Percentiles rank a stretch among this genome's conserved stretches.
These are phyloP conservation scores for Vicia sativa DNA, from an alignment of 306 rosid species.

Conservation along the genomic window DNA sequence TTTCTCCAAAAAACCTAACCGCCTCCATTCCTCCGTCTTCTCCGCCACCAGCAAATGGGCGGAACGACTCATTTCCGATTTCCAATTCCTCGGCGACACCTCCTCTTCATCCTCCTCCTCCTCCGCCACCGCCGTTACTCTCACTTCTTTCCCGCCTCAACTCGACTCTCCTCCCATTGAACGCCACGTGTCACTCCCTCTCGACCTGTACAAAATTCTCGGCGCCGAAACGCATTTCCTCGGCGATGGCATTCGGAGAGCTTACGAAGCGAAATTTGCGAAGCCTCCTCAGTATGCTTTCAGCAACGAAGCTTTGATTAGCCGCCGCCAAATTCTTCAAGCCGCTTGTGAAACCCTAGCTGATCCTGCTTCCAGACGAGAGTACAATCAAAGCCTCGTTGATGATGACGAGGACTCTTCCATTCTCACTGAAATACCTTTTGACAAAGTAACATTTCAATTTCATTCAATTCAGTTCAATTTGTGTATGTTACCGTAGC, in stretches of 20 bases:
- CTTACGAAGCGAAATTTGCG: slow-evolving; percentile 84
- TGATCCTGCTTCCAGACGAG: slow-evolving; percentile 63
- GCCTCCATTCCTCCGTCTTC: slow-evolving; percentile 35
- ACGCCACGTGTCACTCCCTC: slow-evolving; percentile 71
- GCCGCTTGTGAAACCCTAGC: slow-evolving; percentile 96
- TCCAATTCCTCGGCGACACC: slow-evolving; percentile 81
- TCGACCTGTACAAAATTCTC: slow-evolving; percentile 74
- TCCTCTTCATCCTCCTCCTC: slow-evolving; percentile 52
- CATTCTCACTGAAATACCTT: slow-evolving; percentile 76
- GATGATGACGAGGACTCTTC: slow-evolving; percentile 72
- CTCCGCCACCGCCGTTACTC: slow-evolving; percentile 49
- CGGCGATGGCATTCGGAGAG: slow-evolving; percentile 82
- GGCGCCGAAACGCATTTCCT: slow-evolving; percentile 91
- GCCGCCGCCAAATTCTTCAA: slow-evolving; percentile 87
- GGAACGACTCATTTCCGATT: slow-evolving; percentile 87
- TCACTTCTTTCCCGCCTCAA: slow-evolving; percentile 42
- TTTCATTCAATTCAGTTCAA: background rate
- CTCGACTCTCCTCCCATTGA: slow-evolving; percentile 48
- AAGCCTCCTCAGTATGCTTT: slow-evolving; percentile 89
- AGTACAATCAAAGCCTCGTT: slow-evolving; percentile 71
- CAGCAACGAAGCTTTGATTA: slow-evolving; percentile 74
- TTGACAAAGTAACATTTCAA: slow-evolving; percentile 64
- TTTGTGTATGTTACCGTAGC: background rate
- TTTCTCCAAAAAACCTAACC: slow-evolving; percentile 35
- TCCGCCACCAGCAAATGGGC: slow-evolving; percentile 97